These are phyloP conservation scores for Penicillium lagena DNA, from an alignment of 495 filamentous ascomycete genomes.

Conservation along the genomic window DNA sequence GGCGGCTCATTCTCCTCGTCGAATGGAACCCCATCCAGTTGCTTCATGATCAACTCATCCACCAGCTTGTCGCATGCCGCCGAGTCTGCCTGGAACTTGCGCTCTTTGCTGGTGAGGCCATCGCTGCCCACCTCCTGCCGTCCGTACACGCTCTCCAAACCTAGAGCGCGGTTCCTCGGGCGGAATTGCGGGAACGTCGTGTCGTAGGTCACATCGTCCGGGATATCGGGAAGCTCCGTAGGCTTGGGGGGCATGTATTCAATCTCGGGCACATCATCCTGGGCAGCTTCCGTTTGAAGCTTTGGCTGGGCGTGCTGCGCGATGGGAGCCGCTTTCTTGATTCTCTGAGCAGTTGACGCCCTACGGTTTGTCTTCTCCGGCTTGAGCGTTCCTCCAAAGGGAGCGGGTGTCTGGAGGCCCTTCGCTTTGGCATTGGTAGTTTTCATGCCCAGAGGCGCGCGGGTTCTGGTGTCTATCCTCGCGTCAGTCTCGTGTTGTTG, in stretches of 20 bases:
- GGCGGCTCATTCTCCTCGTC: conserved; percentile 29
- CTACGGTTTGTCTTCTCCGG: conserved; percentile 41
- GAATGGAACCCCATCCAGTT: conserved; percentile 52
- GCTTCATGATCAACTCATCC: conserved; percentile 56
- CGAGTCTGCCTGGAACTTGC: conserved; percentile 50
- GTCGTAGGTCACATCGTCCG: conserved; percentile 65
- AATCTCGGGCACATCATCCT: conserved; percentile 65
- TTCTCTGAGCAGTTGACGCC: conserved; percentile 45
- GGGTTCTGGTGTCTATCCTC: conserved; percentile 54
- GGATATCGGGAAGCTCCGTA: conserved; percentile 66
- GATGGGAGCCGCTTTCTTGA: conserved; percentile 35
- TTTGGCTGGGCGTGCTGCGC: conserved; percentile 27
- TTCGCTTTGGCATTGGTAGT: conserved; percentile 91
- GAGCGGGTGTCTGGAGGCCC: conserved; percentile 57
- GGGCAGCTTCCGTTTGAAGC: conserved; percentile 15
- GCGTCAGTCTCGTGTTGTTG: too few relatives aligned
- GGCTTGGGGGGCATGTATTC: conserved; percentile 69
- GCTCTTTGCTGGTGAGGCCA: conserved; percentile 57
- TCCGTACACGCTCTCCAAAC: conserved; percentile 50
- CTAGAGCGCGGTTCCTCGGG: conserved; percentile 62
- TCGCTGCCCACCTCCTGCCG: conserved; percentile 63
- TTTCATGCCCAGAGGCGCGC: conserved; percentile 84
- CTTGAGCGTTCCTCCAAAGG: conserved; percentile 37
- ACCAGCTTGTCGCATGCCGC: conserved; percentile 37
- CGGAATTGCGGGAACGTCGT: conserved; percentile 45